Base-by-base conservation (phyloP, 305 asterid species). In the Fraxinus angustifolia region DNA sequence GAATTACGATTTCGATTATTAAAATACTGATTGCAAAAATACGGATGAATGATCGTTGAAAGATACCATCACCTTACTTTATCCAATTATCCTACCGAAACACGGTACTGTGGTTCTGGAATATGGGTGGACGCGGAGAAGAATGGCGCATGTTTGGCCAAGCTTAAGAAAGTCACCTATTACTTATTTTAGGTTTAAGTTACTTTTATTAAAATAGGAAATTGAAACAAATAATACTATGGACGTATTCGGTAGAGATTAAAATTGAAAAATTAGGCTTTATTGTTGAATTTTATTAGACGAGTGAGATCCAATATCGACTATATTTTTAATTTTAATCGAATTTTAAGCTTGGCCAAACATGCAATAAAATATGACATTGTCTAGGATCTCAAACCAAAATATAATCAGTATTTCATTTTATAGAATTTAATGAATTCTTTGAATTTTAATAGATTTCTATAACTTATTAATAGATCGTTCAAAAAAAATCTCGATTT, bases 61-160 rank as follows among this genome's bases (percentile, higher is more conserved):
- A 67, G 76, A 83, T 38, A 40, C 17, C 53, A 48, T 48, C 1
- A 48, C 35, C 11, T 50, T 65, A 65, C 35, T 62, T 10, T 62
- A 62, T 65, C 73, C 73, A 16, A 62, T 10, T 62, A 62, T 65
- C 73, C 73, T 28, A 62, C 56, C 16, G 11, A 4, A 75, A 83
- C 86, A 81, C 89, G 90, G 73, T 76, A 50, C 2, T 30, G 62
- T 28, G 19, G 82, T 79, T 14, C 73, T 77, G 73, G 85, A 85
- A 85, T 73, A 81, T 71, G 23, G 0, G 70, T 67, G 19, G 77
- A 81, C 85, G 88, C 84, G 85, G 82, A 19, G 77, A 82, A 78
- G 84, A 17, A 8, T 62, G 33, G 31, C 33, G 70, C 70, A 17
- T 21, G 14, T 60, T 21, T 60, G 70, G 70, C 70, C 30, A 21